Evolutionary conservation across 1,139 yeast genomes (phyloP).

Genomic region (Diutina neorugosa): DNA sequence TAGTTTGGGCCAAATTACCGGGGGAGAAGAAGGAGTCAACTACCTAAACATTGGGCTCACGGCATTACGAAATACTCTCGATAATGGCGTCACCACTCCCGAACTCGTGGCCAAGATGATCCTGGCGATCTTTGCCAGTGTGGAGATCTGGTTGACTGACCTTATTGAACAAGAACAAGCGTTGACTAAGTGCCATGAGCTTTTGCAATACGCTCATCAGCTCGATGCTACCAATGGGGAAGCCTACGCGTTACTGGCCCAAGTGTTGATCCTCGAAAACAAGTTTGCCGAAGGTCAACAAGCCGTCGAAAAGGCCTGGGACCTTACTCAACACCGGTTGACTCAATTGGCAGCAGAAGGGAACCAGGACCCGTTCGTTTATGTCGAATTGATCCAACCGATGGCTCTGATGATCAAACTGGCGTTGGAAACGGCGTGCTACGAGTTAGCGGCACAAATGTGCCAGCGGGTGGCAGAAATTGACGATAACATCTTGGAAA

Average conservation of each 20-base stretch:
- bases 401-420: slow-evolving; percentile 58
- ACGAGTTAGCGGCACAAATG: slow-evolving; percentile 52
- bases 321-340: slow-evolving; percentile 43
- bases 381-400: slow-evolving; percentile 55
- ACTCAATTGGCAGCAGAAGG: slow-evolving; percentile 28
- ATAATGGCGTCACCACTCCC: slow-evolving; percentile 14
- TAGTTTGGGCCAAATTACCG: slow-evolving; percentile 83
- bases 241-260: slow-evolving; percentile 70
- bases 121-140: slow-evolving; percentile 72
- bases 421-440: slow-evolving; percentile 65
- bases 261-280: slow-evolving; percentile 85
- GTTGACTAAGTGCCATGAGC: slow-evolving; percentile 63
- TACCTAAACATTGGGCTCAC: slow-evolving; percentile 53
- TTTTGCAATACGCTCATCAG: slow-evolving; percentile 53
- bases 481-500: slow-evolving; percentile 73
- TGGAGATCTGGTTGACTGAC: slow-evolving; percentile 99
- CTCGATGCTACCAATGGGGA: slow-evolving; percentile 60
- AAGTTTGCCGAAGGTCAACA: slow-evolving; percentile 13
- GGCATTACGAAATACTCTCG: slow-evolving; percentile 33
- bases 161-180: slow-evolving; percentile 90
- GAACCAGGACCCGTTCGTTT: slow-evolving; percentile 35
- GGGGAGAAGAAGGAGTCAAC: slow-evolving; percentile 68
- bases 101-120: slow-evolving; percentile 32
- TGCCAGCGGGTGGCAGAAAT: slow-evolving; percentile 56
- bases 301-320: slow-evolving; percentile 68